A percentile compares a stretch with the other conserved stretches of the same genome.
Evolutionary conservation across 345 rosid species (phyloP).

Genomic region (Salix udensis): DNA sequence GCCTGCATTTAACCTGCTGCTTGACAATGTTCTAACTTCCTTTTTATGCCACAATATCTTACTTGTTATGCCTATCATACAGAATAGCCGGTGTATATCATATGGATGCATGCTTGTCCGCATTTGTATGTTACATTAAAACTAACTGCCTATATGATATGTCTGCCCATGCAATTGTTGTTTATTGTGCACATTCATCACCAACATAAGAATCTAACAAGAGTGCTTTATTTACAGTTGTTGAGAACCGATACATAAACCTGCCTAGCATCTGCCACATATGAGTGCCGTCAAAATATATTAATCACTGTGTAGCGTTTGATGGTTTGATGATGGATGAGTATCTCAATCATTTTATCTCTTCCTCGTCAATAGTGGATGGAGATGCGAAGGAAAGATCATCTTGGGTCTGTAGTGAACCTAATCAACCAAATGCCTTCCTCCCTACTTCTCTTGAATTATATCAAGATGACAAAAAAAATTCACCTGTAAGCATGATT

Average conservation of each 20-base stretch:
- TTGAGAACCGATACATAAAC: neutral
- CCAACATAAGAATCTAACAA: neutral
- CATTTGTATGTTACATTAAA: neutral
- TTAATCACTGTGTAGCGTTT: neutral
- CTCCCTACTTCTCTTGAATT: slow-evolving; percentile 20
- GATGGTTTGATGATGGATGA: slow-evolving; percentile 34
- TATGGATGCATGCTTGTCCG: neutral
- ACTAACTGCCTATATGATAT: neutral
- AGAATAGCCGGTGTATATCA: no score
- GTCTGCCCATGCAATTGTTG: neutral
- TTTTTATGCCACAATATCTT: no score
- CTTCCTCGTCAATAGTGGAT: slow-evolving; percentile 29
- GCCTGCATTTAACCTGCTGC: no score
- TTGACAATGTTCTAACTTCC: no score
- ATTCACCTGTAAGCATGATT: slow-evolving; percentile 19
- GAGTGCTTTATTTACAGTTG: neutral
- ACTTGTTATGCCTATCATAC: no score
- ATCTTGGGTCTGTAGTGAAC: slow-evolving; percentile 29
- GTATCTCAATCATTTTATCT: slow-evolving; percentile 29
- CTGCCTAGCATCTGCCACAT: neutral
- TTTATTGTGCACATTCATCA: neutral
- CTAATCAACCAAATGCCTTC: slow-evolving; percentile 15
- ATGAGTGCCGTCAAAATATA: neutral
- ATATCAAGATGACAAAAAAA: slow-evolving; percentile 15
- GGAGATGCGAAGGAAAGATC: slow-evolving; percentile 28